These are phyloP conservation scores for Capsicum pubescens DNA, from an alignment of 257 asterid genomes.

Conservation along the genomic window DNA sequence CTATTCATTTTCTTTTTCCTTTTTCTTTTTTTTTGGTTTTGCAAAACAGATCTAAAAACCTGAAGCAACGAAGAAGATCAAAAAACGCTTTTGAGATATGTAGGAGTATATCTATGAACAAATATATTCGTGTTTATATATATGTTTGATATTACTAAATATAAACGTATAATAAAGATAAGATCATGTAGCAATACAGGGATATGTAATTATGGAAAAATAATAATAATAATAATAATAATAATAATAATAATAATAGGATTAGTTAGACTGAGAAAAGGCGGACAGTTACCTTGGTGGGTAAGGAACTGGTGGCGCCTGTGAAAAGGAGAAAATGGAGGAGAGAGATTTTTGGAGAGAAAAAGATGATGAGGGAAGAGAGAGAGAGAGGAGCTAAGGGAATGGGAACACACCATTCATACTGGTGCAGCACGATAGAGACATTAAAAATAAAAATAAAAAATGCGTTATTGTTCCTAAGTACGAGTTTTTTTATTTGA, in stretches of 20 bases:
- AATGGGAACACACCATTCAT: neutral
- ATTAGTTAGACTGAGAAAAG: neutral
- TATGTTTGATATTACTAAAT: slow-evolving; percentile 13
- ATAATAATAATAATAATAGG: neutral
- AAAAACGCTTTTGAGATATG: neutral
- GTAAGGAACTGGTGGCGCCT: slow-evolving; percentile 6
- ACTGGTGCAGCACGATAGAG: neutral
- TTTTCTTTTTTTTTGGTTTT: neutral
- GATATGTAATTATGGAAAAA: slow-evolving; percentile 2
- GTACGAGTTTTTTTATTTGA: too few species aligned
- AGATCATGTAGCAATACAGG: neutral
- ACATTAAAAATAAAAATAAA: neutral
- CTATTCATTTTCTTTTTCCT: neutral
- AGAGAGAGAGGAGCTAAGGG: neutral
- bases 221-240: neutral
- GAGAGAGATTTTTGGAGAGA: slow-evolving; percentile 4
- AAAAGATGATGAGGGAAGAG: neutral
- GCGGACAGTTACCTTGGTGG: neutral
- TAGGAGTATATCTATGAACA: neutral
- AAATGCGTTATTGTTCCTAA: too few species aligned
- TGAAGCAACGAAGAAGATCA: neutral
- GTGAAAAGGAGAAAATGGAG: slow-evolving; percentile 24
- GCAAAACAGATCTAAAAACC: slow-evolving; percentile 17
- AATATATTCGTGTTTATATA: neutral
- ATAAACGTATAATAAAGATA: neutral